Base-by-base conservation (phyloP, 805 yeast species). In the Metschnikowia vanudenii region DNA sequence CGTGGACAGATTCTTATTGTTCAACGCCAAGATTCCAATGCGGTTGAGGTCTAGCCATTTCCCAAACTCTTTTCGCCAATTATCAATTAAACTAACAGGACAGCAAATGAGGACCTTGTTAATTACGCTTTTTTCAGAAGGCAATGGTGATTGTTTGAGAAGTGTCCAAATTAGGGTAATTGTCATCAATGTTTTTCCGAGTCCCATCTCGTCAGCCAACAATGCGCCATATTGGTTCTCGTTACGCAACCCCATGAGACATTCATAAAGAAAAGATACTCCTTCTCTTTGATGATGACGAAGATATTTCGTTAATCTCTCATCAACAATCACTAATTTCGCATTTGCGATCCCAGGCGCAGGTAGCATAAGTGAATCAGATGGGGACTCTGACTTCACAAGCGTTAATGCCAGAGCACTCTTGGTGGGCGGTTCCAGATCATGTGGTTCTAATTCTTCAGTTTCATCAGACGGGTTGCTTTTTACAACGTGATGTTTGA, bases 141-240 rank as follows among this genome's bases (percentile, higher is more conserved):
- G 41, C 19, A 49, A 48, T 0, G 91, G 89, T 13, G 79, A 76
- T 54, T 86, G 89, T 52, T 78, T 83, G 16, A 88, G 62, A 16
- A 94, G 64, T 0, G 96, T 89, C 95, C 96, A 89, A 3, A 92
- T 75, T 34, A 89, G 62, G 0, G 96, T 61, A 5, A 94, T 92
- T 0, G 97, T 81, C 79, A 84, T 91, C 35, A 94, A 65, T 0
- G 98, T 91, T 46, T 72, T 72, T 2, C 97, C 97, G 14, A 94
- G 70, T 0, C 99, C 99, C 99, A 94, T 94, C 57, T 92, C 98
- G 64, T 94, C 99, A 0, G 99, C 99, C 36, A 94, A 64, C 4
- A 94, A 67, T 2, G 92, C 91, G 0, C 99, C 98, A 36, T 66
- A 55, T 0, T 79, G 78, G 2, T 70, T 68, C 17, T 65, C 65